Evolutionary conservation across 805 yeast species (phyloP).

Genomic region (Candida coquimbonensis): DNA sequence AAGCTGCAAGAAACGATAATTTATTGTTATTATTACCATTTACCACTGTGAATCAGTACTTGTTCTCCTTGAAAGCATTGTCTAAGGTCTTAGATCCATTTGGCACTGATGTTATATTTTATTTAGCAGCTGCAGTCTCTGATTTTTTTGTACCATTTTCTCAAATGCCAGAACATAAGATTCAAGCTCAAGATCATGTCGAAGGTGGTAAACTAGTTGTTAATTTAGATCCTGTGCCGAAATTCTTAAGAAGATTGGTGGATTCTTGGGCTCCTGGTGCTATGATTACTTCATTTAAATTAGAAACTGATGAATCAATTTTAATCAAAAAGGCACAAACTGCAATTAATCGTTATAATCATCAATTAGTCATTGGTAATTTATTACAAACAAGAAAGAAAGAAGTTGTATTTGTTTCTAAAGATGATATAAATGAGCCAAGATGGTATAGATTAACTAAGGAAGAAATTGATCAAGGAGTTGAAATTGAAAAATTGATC

Average conservation of each 20-base stretch:
- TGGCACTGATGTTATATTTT: slow-evolving; percentile 62
- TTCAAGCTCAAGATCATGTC: slow-evolving; percentile 64
- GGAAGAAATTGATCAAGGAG: slow-evolving; percentile 31
- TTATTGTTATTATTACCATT: slow-evolving; percentile 62
- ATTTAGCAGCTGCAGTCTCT: slow-evolving; percentile 95
- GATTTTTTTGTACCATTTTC: slow-evolving; percentile 90
- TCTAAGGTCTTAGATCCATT: slow-evolving; percentile 51
- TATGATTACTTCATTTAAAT: slow-evolving; percentile 88
- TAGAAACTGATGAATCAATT: slow-evolving; percentile 77
- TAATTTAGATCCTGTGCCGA: slow-evolving; percentile 92
- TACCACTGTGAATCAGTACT: slow-evolving; percentile 91
- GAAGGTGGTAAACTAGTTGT: slow-evolving; percentile 68
- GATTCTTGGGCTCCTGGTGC: slow-evolving; percentile 94
- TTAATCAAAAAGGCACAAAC: slow-evolving; percentile 67
- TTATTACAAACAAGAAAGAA: slow-evolving; percentile 79
- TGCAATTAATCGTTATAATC: slow-evolving; percentile 81
- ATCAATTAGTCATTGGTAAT: slow-evolving; percentile 93
- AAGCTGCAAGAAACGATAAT: slow-evolving; percentile 27
- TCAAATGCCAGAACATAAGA: slow-evolving; percentile 86
- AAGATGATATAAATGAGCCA: slow-evolving; percentile 27
- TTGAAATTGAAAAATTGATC: slow-evolving; percentile 72
- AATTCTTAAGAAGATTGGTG: slow-evolving; percentile 79
- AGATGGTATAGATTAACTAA: slow-evolving; percentile 46
- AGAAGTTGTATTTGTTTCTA: slow-evolving; percentile 80
- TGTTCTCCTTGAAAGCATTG: slow-evolving; percentile 70